A percentile compares a stretch with the other conserved stretches of the same genome.
These are phyloP conservation scores for Russula sp. DNA, from an alignment of 768 basidiomycete species.

Conservation along the genomic window DNA sequence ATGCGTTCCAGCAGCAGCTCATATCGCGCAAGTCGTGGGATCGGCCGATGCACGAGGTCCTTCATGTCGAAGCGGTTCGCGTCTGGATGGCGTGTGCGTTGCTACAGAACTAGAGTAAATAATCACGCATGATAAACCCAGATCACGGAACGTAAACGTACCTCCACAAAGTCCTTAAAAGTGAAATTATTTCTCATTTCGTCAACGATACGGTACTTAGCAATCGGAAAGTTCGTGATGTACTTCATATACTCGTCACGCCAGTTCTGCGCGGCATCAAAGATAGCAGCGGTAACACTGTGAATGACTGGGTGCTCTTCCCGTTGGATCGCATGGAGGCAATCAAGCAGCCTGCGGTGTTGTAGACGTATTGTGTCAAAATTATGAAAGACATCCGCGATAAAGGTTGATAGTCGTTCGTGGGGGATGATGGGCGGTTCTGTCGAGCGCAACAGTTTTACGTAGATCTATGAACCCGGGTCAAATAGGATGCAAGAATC, in stretches of 20 bases:
- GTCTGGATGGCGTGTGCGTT: conserved; percentile 62
- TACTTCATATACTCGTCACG: conserved; percentile 91
- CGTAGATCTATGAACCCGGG: conserved; percentile 60
- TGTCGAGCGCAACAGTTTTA: conserved; percentile 65
- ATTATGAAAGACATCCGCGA: conserved; percentile 88
- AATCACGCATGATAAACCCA: background rate
- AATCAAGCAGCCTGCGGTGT: conserved; percentile 71
- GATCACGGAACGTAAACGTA: conserved; percentile 37
- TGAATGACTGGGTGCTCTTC: conserved; percentile 81
- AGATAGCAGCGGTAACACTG: conserved; percentile 78
- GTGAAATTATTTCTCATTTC: conserved; percentile 78
- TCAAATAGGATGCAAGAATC: background rate
- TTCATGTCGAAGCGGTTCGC: conserved; percentile 88
- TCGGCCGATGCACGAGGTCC: conserved; percentile 88
- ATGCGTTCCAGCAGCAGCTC: conserved; percentile 80
- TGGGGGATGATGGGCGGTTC: conserved; percentile 76
- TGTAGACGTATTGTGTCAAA: conserved; percentile 70
- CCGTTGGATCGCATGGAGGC: conserved; percentile 80
- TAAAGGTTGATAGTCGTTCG: conserved; percentile 70
- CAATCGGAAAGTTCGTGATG: conserved; percentile 89
- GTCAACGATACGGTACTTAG: conserved; percentile 81
- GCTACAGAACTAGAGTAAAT: conserved; percentile 32
- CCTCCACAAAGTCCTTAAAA: conserved; percentile 83
- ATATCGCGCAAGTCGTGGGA: conserved; percentile 86
- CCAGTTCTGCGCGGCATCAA: conserved; percentile 90